Base-by-base conservation (phyloP, 352 stramenopile genomes). In the Pythium chondricola region DNA sequence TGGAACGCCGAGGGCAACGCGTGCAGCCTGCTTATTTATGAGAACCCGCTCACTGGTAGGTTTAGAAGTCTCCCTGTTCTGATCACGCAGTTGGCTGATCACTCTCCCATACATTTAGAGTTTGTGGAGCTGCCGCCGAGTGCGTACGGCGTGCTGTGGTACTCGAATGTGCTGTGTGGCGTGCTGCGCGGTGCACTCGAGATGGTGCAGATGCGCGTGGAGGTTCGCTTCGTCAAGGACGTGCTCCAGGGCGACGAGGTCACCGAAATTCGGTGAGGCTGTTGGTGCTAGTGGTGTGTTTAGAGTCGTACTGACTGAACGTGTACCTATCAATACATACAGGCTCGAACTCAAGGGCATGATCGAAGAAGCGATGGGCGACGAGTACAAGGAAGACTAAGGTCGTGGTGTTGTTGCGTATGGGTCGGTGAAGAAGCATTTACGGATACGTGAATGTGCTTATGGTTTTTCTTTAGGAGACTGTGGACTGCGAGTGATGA, bases 111-210 rank as follows among this genome's bases (percentile, higher is more conserved):
- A n/a, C n/a, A n/a, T n/a, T n/a, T 41, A 89, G 83, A 96, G 35
- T 97, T 96, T 55, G 87, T 97, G 20, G 83, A 96, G 59, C 67
- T 96, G 31, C 87, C 89, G 10, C 75, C 83, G 6, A 88, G 88
- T 57, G 87, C 88, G 0, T 86, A 93, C 32, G 80, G 82, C 8
- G 79, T 85, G 39, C 70, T 99, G 44, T 92, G 95, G 65, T 98
- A 99, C 76, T 97, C 83, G 18, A 98, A 98, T 61, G 69, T 99
- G 30, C 87, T 98, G 39, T 98, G 93, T 60, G 96, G 96, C 10
- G 85, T 98, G 18, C 85, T 98, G 32, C 82, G 92, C 37, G 96
- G 96, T 4, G 95, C 95, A 8, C 67, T 98, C 33, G 96, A 98
- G 76, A 98, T 98, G 87, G 83, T 93, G 26, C 82, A 93, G 63